Evolutionary conservation across 306 rosid species (phyloP), one percentile per base, ranked within the genome.

Genomic region (Glycine latifolia): DNA sequence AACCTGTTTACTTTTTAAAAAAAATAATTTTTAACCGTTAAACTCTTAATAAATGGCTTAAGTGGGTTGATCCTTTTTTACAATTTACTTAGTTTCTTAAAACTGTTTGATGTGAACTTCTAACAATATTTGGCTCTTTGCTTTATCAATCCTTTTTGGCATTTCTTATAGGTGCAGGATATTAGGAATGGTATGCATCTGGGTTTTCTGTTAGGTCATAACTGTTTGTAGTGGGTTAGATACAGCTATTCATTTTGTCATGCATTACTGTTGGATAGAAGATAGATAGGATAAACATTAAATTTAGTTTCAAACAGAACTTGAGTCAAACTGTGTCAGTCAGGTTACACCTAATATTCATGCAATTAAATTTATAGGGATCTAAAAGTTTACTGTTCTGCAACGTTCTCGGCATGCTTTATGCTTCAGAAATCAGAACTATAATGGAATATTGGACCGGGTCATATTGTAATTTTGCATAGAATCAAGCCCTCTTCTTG

Each of bases 241-340:
- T 76, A 58, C 68, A 26, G 4, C 59, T 77, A 77, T 66, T 52
- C 52, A 41, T 39, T 47, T 20, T 39, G 39, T 47, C 39, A 13
- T 35, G 52, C 65, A 66, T 78, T 76, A 82, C 81, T 20, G 26
- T 56, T 75, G 48, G 66, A 37, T 44, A 33, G 54, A 82, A 67
- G 77, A 16, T 39, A 26, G 54, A 20, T 47, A 33, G 63, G 59
- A 31, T 49, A 49, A 43, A 20, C 33, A 49, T 35, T 63, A 44
- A 15, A 26, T 26, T 26, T 26, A 70, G 60, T 77, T 77, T 44
- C 14, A 11, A 77, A 55, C 48, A 26, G 26, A 39, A 81, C 5
- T 9, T 43, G 67, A 46, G 33, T 10, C 20, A 43, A 53, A 53
- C 10, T 59, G 44, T n/a, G 39, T 20, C 41, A 10, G 55, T 68